Evolutionary conservation across 495 filamentous ascomycete species (phyloP).

Genomic region (Aspergillus nidulans): DNA sequence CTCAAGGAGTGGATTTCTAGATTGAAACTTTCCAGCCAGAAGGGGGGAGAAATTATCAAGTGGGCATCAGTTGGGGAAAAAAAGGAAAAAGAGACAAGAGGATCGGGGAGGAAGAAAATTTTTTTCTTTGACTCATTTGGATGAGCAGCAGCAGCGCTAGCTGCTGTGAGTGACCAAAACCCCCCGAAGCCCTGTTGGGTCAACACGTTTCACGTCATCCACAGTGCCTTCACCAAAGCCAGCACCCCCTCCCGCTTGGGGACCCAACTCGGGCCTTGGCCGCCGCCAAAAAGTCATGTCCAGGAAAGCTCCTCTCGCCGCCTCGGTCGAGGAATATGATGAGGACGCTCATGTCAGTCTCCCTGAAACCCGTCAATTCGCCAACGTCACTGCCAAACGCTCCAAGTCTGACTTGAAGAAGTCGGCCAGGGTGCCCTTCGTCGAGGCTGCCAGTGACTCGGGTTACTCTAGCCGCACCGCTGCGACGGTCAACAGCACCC

Average conservation of each 20-base stretch:
- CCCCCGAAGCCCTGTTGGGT: constrained; percentile 22
- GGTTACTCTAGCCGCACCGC: constrained; percentile 62
- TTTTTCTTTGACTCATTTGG: constrained; percentile 24
- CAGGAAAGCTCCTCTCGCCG: constrained; percentile 36
- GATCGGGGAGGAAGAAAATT: constrained; percentile 16
- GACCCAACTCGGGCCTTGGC: constrained; percentile 24
- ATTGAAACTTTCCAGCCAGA: constrained; percentile 2
- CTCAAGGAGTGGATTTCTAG: constrained; percentile 12
- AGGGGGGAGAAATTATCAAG: constrained; percentile 9
- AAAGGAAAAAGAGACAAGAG: constrained; percentile 17
- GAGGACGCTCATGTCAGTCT: constrained; percentile 45
- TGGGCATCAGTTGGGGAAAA: constrained; percentile 6
- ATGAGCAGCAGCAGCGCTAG: constrained; percentile 21
- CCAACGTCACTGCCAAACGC: constrained; percentile 52
- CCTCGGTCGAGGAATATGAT: constrained; percentile 55
- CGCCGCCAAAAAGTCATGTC: constrained; percentile 34
- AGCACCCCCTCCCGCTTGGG: constrained; percentile 12
- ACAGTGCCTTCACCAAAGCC: constrained; percentile 19
- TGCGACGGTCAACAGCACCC: constrained; percentile 51
- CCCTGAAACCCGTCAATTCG: constrained; percentile 46
- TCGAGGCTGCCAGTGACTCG: constrained; percentile 56
- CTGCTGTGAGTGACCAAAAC: constrained; percentile 21
- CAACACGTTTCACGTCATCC: constrained; percentile 34
- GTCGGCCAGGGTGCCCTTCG: constrained; percentile 29
- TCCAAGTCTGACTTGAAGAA: constrained; percentile 42